These are phyloP conservation scores for Penicillium decumbens DNA, from an alignment of 2,329 filamentous ascomycete species.

Conservation along the genomic window DNA sequence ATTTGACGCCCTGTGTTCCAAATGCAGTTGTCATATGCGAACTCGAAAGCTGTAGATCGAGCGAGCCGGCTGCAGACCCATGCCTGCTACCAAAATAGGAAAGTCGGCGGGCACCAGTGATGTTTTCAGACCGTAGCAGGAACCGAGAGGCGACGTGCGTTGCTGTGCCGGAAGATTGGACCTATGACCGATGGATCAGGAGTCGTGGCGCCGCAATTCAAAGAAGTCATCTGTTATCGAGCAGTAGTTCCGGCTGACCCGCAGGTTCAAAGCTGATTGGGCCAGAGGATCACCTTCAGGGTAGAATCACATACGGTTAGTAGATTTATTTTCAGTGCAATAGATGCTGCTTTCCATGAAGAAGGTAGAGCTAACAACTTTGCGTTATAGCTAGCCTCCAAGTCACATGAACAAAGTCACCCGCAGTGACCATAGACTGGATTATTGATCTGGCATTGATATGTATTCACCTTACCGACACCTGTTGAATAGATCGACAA, in stretches of 20 bases:
- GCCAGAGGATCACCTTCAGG: background rate
- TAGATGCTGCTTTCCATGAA: background rate
- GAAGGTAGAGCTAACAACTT: background rate
- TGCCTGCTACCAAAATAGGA: background rate
- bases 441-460: background rate
- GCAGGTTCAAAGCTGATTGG: background rate
- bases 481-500: background rate
- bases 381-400: background rate
- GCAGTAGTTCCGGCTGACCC: slow-evolving; percentile 1
- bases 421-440: background rate
- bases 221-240: slow-evolving; percentile 1
- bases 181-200: slow-evolving; percentile 15
- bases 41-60: background rate
- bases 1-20: background rate
- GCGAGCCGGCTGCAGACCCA: background rate
- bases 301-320: background rate
- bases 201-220: background rate
- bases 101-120: slow-evolving; percentile 5
- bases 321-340: background rate
- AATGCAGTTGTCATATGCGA: background rate
- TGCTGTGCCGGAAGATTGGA: slow-evolving; percentile 3
- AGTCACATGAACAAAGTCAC: background rate
- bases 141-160: slow-evolving; percentile 3
- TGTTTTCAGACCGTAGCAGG: slow-evolving; percentile 12
- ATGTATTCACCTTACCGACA: background rate